These are phyloP conservation scores for Pythium folliculosum DNA, from an alignment of 352 stramenopile genomes.

Conservation along the genomic window DNA sequence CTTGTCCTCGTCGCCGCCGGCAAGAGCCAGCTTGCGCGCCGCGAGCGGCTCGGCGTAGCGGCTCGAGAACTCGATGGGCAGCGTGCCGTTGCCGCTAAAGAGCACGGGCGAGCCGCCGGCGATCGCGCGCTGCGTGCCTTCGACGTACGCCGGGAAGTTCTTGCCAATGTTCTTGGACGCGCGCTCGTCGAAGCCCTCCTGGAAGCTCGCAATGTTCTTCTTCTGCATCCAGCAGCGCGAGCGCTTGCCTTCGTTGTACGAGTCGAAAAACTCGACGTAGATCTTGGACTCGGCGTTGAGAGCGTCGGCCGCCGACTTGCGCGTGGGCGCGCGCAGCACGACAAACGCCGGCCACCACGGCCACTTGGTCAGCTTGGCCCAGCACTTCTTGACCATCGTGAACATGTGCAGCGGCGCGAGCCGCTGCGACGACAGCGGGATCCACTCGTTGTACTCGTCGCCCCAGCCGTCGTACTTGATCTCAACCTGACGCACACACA, in stretches of 20 bases:
- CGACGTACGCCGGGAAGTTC: conserved; percentile 74
- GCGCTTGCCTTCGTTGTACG: conserved; percentile 71
- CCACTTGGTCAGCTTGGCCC: conserved; percentile 84
- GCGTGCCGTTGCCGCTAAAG: conserved; percentile 61
- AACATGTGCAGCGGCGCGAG: conserved; percentile 79
- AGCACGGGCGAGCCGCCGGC: conserved; percentile 66
- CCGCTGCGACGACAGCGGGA: conserved; percentile 51
- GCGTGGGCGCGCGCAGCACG: conserved; percentile 69
- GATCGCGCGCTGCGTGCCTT: conserved; percentile 70
- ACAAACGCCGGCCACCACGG: conserved; percentile 84
- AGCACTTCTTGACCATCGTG: conserved; percentile 86
- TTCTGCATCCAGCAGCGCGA: conserved; percentile 86
- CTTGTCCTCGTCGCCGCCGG: conserved; percentile 34
- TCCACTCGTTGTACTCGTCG: conserved; percentile 83
- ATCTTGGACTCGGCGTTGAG: conserved; percentile 75
- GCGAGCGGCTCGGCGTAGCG: conserved; percentile 56
- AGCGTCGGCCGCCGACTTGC: conserved; percentile 46
- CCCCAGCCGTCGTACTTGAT: conserved; percentile 86
- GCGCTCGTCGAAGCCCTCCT: conserved; percentile 74
- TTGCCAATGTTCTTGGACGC: conserved; percentile 82
- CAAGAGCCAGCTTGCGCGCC: conserved; percentile 47
- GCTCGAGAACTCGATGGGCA: conserved; percentile 82
- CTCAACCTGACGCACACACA: conserved; percentile 45
- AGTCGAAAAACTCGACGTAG: conserved; percentile 84
- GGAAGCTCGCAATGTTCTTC: conserved; percentile 73